Base-by-base conservation (phyloP, 2,329 filamentous ascomycete genomes). In the Xylogone sp. region DNA sequence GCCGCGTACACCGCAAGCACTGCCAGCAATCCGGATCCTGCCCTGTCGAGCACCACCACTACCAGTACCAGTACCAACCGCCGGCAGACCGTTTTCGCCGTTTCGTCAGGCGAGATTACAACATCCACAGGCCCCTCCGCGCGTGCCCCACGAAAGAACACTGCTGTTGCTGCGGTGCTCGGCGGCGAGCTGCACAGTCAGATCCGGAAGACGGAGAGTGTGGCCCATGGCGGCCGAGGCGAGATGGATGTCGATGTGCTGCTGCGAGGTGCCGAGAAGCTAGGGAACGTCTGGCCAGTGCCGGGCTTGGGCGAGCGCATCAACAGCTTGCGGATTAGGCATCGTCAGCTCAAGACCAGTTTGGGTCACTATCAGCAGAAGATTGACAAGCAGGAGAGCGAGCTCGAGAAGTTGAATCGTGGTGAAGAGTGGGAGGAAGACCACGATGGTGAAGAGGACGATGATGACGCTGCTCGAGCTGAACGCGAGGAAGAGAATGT, bases 201-300 rank as follows among this genome's bases (percentile, higher is more conserved):
- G 66, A 90, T 97, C 45, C 77, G 82, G 52, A 75, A 76, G 53
- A 75, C 72, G 48, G 74, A 75, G 31, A 39, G 34, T 39, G 34
- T 39, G n/a, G 34, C 34, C n/a, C 34, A 39, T 7, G 67, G 68
- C 12, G 72, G 70, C 45, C 81, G 78, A 56, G 86, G 85, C 9
- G 90, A 95, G 21, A 78, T 97, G 2, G 90, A 97, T 68, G 84
- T 97, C 2, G 89, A 96, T 62, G 78, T 96, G 1, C 72, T 99
- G 24, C 77, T 99, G 20, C 78, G 82, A 49, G 92, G 93, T 1
- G 93, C 92, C 1, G 91, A 97, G 75, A 96, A 91, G 75, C 79
- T 97, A 24, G 92, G 91, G 60, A 81, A 81, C 43, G 92, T 97
- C 22, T 97, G 97, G 65, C 87, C 90, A 29, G 79, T 96, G 22